Percentiles rank a stretch among this genome's conserved stretches.
These are phyloP conservation scores for Cenchrus americanus DNA, from an alignment of 176 grass and related monocot species.

Conservation along the genomic window DNA sequence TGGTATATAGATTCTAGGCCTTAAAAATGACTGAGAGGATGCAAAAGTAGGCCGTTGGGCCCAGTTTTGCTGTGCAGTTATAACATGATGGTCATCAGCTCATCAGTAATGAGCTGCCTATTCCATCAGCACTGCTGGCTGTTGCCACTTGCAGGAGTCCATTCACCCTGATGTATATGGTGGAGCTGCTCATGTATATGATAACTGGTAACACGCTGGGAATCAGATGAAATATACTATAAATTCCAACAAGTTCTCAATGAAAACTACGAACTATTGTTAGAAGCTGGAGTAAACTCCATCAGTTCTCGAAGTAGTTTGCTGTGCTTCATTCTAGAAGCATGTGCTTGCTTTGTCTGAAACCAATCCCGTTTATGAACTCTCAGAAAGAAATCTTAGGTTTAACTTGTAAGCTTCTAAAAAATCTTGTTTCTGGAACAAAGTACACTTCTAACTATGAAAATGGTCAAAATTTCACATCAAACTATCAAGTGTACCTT, in stretches of 20 bases:
- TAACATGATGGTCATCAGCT: not conserved
- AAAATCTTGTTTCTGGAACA: not conserved
- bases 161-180: constrained; percentile 18
- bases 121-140: not conserved
- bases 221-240: constrained; percentile 38
- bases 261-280: not conserved
- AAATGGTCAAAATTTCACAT: not conserved
- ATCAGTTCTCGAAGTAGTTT: not conserved
- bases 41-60: not conserved
- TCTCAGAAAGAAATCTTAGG: not conserved
- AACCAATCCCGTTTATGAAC: not conserved
- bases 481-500: not conserved
- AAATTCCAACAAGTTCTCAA: not conserved
- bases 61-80: not conserved
- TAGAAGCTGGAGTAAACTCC: not conserved
- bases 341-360: not conserved
- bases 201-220: not conserved
- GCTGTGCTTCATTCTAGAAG: too few relatives aligned
- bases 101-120: constrained; percentile 4
- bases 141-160: constrained; percentile 15
- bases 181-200: constrained; percentile 39
- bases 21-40: not conserved
- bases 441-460: not conserved
- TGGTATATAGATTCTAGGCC: not conserved
- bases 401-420: not conserved